Base-by-base conservation (phyloP, 1,139 yeast genomes). In the Kluyveromyces sp. region DNA sequence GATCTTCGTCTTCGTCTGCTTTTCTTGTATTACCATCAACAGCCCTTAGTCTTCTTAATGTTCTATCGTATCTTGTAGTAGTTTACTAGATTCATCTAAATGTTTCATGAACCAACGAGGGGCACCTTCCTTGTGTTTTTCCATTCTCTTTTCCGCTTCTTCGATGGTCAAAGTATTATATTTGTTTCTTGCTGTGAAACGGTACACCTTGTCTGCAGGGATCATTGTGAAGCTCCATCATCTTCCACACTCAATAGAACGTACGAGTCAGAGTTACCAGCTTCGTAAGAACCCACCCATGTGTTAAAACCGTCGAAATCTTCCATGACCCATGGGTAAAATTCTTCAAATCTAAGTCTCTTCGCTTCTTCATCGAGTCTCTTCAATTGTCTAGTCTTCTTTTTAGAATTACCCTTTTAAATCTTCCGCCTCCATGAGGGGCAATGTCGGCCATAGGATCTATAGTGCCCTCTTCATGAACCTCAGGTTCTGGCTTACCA, bases 51-150 rank as follows among this genome's bases (percentile, higher is more conserved):
- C 79, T 67, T 58, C 70, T 65, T 45, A 64, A 61, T 1, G 72
- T 69, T 65, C 74, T 69, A 50, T 68, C 74, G 48, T 72, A 63
- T 60, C 71, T 63, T 25, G 73, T 69, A 3, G 72, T 59, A 7
- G 71, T 68, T 69, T 69, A 51, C 77, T 76, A 48, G 77, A 80
- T 47, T 83, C 84, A 53, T 79, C 83, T 77, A 88, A 76, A 61
- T 87, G 94, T 63, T 80, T 85, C 98, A 92, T 92, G 53, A 92
- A 73, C 98, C 98, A 92, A 65, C 98, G 78, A 42, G 96, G 95
- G 15, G 88, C 87, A 31, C 81, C 75, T 7, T 80, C 75, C 57
- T 72, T 71, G 50, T 78, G 79, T 62, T 84, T 83, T 57, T 86
- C 94, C 96, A 90, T 87, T 58, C 88, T 79, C 34, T 88, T 92